Evolutionary conservation across 768 basidiomycete species (phyloP).

Genomic region (Tricholoma sp.): DNA sequence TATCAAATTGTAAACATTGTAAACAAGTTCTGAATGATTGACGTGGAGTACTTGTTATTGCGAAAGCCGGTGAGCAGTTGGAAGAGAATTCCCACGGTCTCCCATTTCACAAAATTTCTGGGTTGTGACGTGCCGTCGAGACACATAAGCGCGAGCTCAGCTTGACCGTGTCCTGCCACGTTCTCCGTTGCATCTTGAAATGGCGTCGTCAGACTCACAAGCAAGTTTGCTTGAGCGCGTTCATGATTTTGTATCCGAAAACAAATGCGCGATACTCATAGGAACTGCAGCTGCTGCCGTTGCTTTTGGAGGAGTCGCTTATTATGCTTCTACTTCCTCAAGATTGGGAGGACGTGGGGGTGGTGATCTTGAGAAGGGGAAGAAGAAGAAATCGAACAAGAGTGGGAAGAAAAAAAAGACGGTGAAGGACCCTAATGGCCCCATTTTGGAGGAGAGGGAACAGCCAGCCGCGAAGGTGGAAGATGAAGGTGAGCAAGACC

Average conservation of each 20-base stretch:
- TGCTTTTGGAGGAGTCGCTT: constrained; percentile 71
- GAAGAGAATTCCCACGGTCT: neutral
- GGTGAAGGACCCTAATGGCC: constrained; percentile 57
- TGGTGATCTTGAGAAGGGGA: constrained; percentile 41
- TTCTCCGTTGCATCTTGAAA: constrained; percentile 3
- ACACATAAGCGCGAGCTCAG: constrained; percentile 1
- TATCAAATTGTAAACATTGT: no score
- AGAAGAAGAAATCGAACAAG: constrained; percentile 45
- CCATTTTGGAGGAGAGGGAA: constrained; percentile 73
- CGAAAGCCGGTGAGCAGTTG: neutral
- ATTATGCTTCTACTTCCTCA: constrained; percentile 61
- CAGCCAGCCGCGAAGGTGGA: constrained; percentile 31
- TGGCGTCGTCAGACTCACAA: constrained; percentile 13
- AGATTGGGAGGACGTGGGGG: constrained; percentile 25
- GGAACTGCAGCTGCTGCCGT: constrained; percentile 67
- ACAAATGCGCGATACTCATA: constrained; percentile 71
- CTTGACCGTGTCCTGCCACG: neutral
- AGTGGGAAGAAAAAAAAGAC: constrained; percentile 51
- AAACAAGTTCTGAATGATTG: no score
- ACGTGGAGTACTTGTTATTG: no score
- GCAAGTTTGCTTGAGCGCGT: constrained; percentile 51
- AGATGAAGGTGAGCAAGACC: constrained; percentile 26
- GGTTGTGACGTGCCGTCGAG: constrained; percentile 1
- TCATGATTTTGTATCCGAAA: constrained; percentile 65
- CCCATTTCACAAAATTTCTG: neutral